phyloP scores from a whole-genome alignment of 768 basidiomycete genomes.

The Pleurotus cornucopiae region DNA sequence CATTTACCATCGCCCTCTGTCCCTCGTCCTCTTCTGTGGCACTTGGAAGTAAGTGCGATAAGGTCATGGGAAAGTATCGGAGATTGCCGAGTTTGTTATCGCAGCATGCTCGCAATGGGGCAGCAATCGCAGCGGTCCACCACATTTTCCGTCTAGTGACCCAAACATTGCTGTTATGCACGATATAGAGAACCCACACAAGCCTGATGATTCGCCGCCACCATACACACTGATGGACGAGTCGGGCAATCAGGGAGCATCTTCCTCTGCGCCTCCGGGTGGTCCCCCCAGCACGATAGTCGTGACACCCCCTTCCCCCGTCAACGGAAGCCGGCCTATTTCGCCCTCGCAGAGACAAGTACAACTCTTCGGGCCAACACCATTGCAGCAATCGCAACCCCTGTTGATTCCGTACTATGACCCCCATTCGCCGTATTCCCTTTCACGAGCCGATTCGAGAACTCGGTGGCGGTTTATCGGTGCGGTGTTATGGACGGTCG shows the following conservation, averaged over 20 bases:
- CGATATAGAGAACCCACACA: not conserved
- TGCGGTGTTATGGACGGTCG: constrained; percentile 25
- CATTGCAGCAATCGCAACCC: constrained; percentile 27
- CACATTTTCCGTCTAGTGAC: not conserved
- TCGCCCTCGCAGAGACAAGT: not conserved
- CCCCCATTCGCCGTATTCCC: constrained; percentile 23
- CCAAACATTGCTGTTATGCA: not conserved
- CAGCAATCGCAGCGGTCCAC: not conserved
- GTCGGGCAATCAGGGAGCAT: not conserved
- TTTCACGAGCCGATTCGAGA: constrained; percentile 27
- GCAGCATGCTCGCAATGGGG: not conserved
- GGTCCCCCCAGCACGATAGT: not conserved
- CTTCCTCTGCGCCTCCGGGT: not conserved
- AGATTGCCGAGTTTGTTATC: not conserved
- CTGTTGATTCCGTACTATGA: constrained; percentile 37
- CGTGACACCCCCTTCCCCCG: constrained; percentile 3
- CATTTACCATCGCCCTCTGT: too few species aligned
- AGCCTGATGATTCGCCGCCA: constrained; percentile 2
- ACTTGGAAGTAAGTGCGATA: not conserved
- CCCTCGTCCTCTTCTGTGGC: too few species aligned
- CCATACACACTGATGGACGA: constrained; percentile 5
- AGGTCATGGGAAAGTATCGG: not conserved
- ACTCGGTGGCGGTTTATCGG: constrained; percentile 34
- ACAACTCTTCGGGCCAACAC: constrained; percentile 33
- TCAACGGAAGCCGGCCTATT: not conserved